Evolutionary conservation across 345 rosid species (phyloP).

Genomic region (Psidium friedrichsthalianum): DNA sequence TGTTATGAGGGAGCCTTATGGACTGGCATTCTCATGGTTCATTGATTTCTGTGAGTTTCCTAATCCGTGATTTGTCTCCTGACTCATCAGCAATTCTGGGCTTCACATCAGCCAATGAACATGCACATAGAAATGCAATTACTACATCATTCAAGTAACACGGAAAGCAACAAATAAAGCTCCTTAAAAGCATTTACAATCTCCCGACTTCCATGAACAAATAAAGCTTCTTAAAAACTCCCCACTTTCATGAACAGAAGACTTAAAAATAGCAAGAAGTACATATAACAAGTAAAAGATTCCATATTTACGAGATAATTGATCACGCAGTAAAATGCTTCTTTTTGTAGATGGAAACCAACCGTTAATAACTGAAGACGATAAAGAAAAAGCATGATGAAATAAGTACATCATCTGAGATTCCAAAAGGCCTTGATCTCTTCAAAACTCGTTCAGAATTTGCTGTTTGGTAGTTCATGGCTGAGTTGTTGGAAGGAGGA

Average conservation of each 20-base stretch:
- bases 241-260: conserved; percentile 37
- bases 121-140: background rate
- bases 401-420: conserved; percentile 19
- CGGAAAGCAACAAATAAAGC: background rate
- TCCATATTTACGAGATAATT: too few species aligned
- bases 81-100: conserved; percentile 60
- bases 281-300: too few species aligned
- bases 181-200: background rate
- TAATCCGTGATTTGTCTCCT: conserved; percentile 44
- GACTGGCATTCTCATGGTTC: conserved; percentile 66
- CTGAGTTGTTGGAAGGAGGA: conserved; percentile 18
- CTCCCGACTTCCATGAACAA: too few species aligned
- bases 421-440: background rate
- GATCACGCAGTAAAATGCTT: too few species aligned
- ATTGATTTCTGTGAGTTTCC: conserved; percentile 69
- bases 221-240: background rate
- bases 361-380: background rate
- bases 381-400: background rate
- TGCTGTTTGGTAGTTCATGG: conserved; percentile 19
- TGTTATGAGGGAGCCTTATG: conserved; percentile 51
- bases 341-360: too few species aligned
- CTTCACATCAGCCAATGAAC: conserved; percentile 36
- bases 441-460: conserved; percentile 25
- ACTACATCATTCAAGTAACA: background rate
- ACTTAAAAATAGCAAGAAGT: conserved; percentile 22